phyloP scores from a whole-genome alignment of 371 early-diverging fungal species.

The Mucor indicus region DNA sequence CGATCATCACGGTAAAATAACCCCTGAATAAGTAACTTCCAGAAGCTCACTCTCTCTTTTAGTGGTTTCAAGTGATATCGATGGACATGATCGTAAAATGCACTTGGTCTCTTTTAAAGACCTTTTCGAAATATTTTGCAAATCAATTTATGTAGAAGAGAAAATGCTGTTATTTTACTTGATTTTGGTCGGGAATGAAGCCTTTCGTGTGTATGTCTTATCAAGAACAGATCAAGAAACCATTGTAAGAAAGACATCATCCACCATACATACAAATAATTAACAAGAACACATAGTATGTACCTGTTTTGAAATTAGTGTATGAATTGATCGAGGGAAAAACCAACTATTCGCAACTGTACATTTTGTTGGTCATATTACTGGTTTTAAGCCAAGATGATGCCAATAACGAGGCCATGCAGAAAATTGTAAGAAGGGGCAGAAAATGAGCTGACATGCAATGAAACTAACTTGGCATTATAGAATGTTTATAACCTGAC shows the following conservation, averaged over 20 bases:
- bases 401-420: slow-evolving; percentile 70
- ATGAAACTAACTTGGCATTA: neutral
- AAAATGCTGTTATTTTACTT: slow-evolving; percentile 64
- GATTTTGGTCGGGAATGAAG: slow-evolving; percentile 66
- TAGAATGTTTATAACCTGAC: slow-evolving; percentile 59
- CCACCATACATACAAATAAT: too few species aligned
- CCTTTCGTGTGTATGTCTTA: slow-evolving; percentile 69
- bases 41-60: neutral
- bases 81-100: slow-evolving; percentile 28
- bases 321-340: slow-evolving; percentile 67
- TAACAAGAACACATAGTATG: slow-evolving; percentile 39
- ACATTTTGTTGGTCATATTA: slow-evolving; percentile 63
- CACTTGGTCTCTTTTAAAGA: slow-evolving; percentile 59
- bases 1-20: slow-evolving; percentile 55
- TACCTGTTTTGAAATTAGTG: slow-evolving; percentile 65
- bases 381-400: slow-evolving; percentile 73
- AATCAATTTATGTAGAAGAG: slow-evolving; percentile 65
- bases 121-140: slow-evolving; percentile 62
- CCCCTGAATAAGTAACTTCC: neutral
- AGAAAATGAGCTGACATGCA: too few species aligned
- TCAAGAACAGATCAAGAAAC: slow-evolving; percentile 78
- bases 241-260: slow-evolving; percentile 37
- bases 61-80: slow-evolving; percentile 23
- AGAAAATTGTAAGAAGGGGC: slow-evolving; percentile 59
- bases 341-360: slow-evolving; percentile 63